These are phyloP conservation scores for Alternaria longipes DNA, from an alignment of 2,329 filamentous ascomycete species.

Conservation along the genomic window DNA sequence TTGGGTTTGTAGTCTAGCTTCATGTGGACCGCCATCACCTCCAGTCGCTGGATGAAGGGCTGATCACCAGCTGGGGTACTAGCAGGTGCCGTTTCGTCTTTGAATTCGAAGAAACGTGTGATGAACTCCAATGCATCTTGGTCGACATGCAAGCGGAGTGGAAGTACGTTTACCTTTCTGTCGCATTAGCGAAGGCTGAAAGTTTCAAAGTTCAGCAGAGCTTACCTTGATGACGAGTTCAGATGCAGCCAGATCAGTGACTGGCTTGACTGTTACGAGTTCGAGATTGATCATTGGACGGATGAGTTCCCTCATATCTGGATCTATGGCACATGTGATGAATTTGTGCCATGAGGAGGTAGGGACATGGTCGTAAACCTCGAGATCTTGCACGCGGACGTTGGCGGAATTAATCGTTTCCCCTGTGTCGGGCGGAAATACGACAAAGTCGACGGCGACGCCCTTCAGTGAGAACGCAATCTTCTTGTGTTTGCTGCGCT, in stretches of 20 bases:
- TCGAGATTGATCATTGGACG: slow-evolving; percentile 92
- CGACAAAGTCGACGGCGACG: slow-evolving; percentile 81
- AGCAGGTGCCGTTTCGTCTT: slow-evolving; percentile 72
- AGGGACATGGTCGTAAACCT: slow-evolving; percentile 92
- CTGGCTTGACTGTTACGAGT: slow-evolving; percentile 85
- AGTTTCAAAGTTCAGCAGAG: slow-evolving; percentile 7
- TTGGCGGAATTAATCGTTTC: slow-evolving; percentile 91
- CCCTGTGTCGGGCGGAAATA: slow-evolving; percentile 77
- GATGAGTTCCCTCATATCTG: slow-evolving; percentile 83
- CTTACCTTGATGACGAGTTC: slow-evolving; percentile 85
- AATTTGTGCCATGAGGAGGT: slow-evolving; percentile 99
- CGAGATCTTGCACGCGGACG: slow-evolving; percentile 80
- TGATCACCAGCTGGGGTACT: slow-evolving; percentile 69
- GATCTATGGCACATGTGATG: slow-evolving; percentile 88
- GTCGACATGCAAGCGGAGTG: slow-evolving; percentile 90
- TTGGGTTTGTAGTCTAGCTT: slow-evolving; percentile 98
- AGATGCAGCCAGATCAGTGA: slow-evolving; percentile 83
- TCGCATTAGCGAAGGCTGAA: slow-evolving; percentile 11
- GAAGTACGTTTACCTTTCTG: slow-evolving; percentile 71
- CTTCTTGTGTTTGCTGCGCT: slow-evolving; percentile 90
- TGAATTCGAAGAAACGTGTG: slow-evolving; percentile 97
- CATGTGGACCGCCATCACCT: slow-evolving; percentile 83
- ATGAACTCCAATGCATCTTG: slow-evolving; percentile 98
- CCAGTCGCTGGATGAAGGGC: slow-evolving; percentile 88
- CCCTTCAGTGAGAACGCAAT: slow-evolving; percentile 93